phyloP scores from a whole-genome alignment of 257 asterid species.

The Solanum rostratum region DNA sequence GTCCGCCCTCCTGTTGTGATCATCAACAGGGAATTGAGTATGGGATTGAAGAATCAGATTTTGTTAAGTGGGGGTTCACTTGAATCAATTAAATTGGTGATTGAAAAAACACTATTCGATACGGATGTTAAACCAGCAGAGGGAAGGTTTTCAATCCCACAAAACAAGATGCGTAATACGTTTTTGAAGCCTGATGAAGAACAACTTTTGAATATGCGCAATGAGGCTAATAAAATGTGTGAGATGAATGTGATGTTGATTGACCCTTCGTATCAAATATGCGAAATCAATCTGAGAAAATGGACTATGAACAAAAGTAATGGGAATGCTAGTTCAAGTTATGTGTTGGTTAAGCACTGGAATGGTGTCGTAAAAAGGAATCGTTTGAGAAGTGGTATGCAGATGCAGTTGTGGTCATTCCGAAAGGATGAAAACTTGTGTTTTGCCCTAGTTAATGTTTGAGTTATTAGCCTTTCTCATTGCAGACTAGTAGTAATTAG shows the following conservation, averaged over 20 bases:
- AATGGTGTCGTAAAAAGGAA: not conserved
- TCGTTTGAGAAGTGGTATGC: not conserved
- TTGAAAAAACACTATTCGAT: not conserved
- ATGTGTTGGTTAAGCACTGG: not conserved
- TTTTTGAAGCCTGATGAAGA: not conserved
- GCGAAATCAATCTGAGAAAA: not conserved
- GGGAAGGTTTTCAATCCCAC: not conserved
- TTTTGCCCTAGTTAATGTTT: not conserved
- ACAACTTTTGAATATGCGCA: not conserved
- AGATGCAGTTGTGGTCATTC: not conserved
- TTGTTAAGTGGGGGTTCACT: not conserved
- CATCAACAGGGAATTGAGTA: not conserved
- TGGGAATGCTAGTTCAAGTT: not conserved
- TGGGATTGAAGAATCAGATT: not conserved
- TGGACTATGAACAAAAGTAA: not conserved
- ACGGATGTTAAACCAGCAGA: not conserved
- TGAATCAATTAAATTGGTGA: not conserved
- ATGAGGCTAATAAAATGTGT: not conserved
- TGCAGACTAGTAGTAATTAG: too few relatives aligned
- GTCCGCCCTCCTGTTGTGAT: not conserved
- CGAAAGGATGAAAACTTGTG: not conserved
- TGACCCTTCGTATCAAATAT: not conserved
- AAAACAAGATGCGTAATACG: not conserved
- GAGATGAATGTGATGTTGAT: not conserved
- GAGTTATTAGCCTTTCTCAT: not conserved